Evolutionary conservation across 768 basidiomycete species (phyloP), one percentile per base, ranked within the genome.

Genomic region (Podaxis sp.): DNA sequence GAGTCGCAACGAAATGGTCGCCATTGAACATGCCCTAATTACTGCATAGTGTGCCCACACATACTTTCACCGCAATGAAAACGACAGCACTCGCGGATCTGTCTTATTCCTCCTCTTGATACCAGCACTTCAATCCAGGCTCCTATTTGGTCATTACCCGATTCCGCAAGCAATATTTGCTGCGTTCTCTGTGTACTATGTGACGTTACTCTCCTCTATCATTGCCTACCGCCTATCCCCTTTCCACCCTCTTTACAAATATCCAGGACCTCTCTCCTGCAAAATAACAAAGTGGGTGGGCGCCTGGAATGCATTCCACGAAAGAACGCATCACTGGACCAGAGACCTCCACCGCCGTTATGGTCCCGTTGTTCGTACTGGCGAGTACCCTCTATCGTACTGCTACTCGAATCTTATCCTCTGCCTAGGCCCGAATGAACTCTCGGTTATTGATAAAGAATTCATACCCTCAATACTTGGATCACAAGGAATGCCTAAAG

Each of bases 401-500:
- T 9, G 13, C 22, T 68, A 66, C 2, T 66, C 68, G 25, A 63
- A 43, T 57, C 59, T 25, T 25, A 27, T 49, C n/a, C 46, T 3
- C 8, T 47, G 24, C 25, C 25, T 46, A 84, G 82, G 80, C 40
- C 84, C 82, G 2, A 85, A 85, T 55, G 84, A 85, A 54, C 64
- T 85, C 4, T 83, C 81, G 0, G 75, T 85, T 37, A 68, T 76
- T 43, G 76, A 81, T 29, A 73, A 70, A 4, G 73, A 78, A 6
- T 74, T 75, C 29, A 76, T 84, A 33, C 69, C 69, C 0, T 73
- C 77, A 13, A 68, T 84, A 54, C 73, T 84, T 68, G 84, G 84
- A 2, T 62, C 69, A 19, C 70, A 74, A 40, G 84, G 83, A n/a
- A 75, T 84, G 41, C 77, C 82, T 0, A 85, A 85, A 70, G 83